A percentile compares a stretch with the other conserved stretches of the same genome.
phyloP scores from a whole-genome alignment of 306 rosid species.

The Canavalia gladiata region DNA sequence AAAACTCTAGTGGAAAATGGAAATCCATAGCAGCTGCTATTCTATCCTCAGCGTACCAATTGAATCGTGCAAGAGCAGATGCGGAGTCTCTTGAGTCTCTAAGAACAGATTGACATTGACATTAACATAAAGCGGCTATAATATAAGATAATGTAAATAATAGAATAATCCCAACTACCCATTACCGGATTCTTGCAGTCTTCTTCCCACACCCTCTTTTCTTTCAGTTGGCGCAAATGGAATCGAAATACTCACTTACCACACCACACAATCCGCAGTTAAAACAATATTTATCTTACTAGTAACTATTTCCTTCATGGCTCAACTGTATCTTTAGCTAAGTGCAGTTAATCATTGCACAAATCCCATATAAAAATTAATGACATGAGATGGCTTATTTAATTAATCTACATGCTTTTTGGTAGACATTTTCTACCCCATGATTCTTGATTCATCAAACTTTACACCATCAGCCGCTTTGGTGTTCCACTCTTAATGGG shows the following conservation, averaged over 20 bases:
- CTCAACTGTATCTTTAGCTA: not conserved
- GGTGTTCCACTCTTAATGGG: conserved; percentile 21
- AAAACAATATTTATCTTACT: not conserved
- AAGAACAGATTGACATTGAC: conserved; percentile 32
- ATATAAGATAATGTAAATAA: conserved; percentile 7
- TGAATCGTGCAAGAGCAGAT: conserved; percentile 33
- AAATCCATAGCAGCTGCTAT: not conserved
- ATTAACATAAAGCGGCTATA: conserved; percentile 21
- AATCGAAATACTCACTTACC: not conserved
- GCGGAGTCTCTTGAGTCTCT: conserved; percentile 2
- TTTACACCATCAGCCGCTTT: not conserved
- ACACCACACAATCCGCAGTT: not conserved
- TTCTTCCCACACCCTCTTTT: conserved; percentile 43
- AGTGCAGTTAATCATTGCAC: not conserved
- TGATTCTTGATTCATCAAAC: conserved; percentile 2
- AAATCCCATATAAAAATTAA: not conserved
- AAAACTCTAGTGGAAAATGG: not conserved
- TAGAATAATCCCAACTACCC: conserved; percentile 13
- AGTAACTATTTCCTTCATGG: not conserved
- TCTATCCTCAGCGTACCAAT: conserved; percentile 1
- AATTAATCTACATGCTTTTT: not conserved
- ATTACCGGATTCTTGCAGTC: not conserved
- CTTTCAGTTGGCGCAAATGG: not conserved
- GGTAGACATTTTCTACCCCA: not conserved
- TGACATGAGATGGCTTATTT: not conserved